phyloP scores from a whole-genome alignment of 1,139 yeast genomes.

The Candida buenavistaensis region DNA sequence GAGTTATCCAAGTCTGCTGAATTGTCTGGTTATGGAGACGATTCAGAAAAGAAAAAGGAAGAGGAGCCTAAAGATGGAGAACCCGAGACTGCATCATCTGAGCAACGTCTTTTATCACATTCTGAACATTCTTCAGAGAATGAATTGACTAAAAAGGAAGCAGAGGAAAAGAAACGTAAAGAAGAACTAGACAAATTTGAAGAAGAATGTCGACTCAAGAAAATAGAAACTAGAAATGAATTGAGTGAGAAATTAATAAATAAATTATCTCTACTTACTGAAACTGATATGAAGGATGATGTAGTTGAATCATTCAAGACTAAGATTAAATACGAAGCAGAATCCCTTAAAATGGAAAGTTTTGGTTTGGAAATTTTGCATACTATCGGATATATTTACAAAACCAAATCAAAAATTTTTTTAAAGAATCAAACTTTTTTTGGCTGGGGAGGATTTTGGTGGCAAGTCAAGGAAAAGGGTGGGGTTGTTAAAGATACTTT shows the following conservation, averaged over 20 bases:
- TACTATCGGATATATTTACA: constrained; percentile 77
- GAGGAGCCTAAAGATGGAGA: neutral
- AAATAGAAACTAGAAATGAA: constrained; percentile 68
- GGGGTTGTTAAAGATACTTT: constrained; percentile 82
- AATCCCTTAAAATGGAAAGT: constrained; percentile 86
- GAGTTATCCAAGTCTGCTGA: constrained; percentile 63
- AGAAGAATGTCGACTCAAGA: constrained; percentile 70
- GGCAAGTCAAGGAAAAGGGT: constrained; percentile 84
- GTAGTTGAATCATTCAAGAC: constrained; percentile 67
- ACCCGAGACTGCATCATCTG: constrained; percentile 1
- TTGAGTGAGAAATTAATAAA: constrained; percentile 65
- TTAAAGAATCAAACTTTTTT: constrained; percentile 67
- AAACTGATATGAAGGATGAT: constrained; percentile 71
- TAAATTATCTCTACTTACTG: constrained; percentile 75
- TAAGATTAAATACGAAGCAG: constrained; percentile 81
- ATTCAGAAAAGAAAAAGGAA: constrained; percentile 15
- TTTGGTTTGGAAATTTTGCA: constrained; percentile 91
- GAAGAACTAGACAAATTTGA: constrained; percentile 76
- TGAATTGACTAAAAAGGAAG: constrained; percentile 31
- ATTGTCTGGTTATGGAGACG: constrained; percentile 43
- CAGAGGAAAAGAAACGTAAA: constrained; percentile 47
- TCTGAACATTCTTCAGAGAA: constrained; percentile 21
- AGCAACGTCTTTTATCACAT: constrained; percentile 11
- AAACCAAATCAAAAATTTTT: constrained; percentile 62
- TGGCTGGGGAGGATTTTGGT: constrained; percentile 84